These are phyloP conservation scores for Epichloe bromicola DNA, from an alignment of 2,329 filamentous ascomycete genomes.

Conservation along the genomic window DNA sequence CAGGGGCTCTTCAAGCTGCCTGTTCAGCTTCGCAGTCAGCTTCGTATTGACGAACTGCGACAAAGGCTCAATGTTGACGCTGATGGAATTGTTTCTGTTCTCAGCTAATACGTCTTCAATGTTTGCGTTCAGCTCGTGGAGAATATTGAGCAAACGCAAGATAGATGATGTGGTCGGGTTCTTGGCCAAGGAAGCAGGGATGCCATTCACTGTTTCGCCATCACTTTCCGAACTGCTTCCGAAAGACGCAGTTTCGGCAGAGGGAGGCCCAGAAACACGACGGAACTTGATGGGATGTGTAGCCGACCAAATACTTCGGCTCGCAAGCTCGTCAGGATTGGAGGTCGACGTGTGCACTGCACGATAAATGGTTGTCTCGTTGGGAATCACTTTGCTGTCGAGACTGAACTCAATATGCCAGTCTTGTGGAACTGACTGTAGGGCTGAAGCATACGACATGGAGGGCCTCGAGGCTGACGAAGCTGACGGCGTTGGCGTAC, in stretches of 20 bases:
- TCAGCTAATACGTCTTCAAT: slow-evolving; percentile 81
- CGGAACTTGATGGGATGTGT: slow-evolving; percentile 88
- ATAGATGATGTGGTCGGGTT: slow-evolving; percentile 79
- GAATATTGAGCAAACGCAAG: slow-evolving; percentile 71
- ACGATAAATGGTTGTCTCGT: slow-evolving; percentile 91
- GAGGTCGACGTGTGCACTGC: slow-evolving; percentile 60
- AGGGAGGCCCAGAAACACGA: slow-evolving; percentile 70
- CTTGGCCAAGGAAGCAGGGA: slow-evolving; percentile 70
- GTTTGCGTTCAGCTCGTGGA: slow-evolving; percentile 87
- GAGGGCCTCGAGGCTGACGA: slow-evolving; percentile 43
- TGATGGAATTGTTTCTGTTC: slow-evolving; percentile 51
- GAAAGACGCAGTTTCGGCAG: slow-evolving; percentile 55
- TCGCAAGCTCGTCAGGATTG: slow-evolving; percentile 47
- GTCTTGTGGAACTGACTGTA: slow-evolving; percentile 71
- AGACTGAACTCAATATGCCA: slow-evolving; percentile 97
- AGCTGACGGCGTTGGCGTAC: slow-evolving; percentile 34
- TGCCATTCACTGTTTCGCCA: slow-evolving; percentile 42
- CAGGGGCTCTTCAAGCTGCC: slow-evolving; percentile 88
- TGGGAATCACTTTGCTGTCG: slow-evolving; percentile 68
- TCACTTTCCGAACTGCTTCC: slow-evolving; percentile 32
- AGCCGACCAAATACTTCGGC: slow-evolving; percentile 76
- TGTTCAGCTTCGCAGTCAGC: slow-evolving; percentile 91
- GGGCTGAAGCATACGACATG: slow-evolving; percentile 73
- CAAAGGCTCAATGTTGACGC: slow-evolving; percentile 66
- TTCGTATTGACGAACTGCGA: slow-evolving; percentile 98